Base-by-base conservation (phyloP, 306 rosid species). In the Cercis canadensis region DNA sequence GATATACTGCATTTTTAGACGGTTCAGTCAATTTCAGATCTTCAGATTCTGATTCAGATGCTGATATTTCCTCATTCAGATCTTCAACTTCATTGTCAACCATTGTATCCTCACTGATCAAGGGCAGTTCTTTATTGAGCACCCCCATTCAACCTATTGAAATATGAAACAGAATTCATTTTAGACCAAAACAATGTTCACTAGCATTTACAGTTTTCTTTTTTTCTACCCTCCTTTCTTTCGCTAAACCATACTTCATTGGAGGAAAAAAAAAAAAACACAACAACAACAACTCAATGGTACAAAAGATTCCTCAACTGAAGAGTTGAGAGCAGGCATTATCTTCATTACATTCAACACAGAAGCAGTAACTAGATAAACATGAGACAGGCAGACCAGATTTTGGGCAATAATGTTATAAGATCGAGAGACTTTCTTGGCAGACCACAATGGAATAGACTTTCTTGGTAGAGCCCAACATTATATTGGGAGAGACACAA, bases 21-120 rank as follows among this genome's bases (percentile, higher is more conserved):
- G 98, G 90, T 21, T 85, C 92, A 9, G 81, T 2, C 82, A 79
- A 74, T 73, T 77, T 85, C 64, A 90, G 82, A 52, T 87, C 89
- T 0, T 62, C 84, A 19, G 56, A 40, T 11, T 73, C 96, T 2
- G 89, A 78, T 8, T 87, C 98, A 16, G 85, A 80, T 24, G 81
- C 79, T n/a, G 87, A 80, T 37, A 68, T 50, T 11, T 83, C 90
- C 4, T 29, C 85, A 58, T 16, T n/a, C 17, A 50, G 6, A 69
- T 78, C 81, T 45, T 68, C 81, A 37, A 31, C 16, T 29, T 83
- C 77, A 12, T 37, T 62, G 0, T 75, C 80, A 15, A 56, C 61
- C 59, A 69, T 50, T 5, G 29, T 37, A 63, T 79, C 81, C 40
- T 74, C 85, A 14, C 69, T 63, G 14, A 61, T 64, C 24, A 60